Base-by-base conservation (phyloP, 768 basidiomycete genomes). In the Trametes elegans region DNA sequence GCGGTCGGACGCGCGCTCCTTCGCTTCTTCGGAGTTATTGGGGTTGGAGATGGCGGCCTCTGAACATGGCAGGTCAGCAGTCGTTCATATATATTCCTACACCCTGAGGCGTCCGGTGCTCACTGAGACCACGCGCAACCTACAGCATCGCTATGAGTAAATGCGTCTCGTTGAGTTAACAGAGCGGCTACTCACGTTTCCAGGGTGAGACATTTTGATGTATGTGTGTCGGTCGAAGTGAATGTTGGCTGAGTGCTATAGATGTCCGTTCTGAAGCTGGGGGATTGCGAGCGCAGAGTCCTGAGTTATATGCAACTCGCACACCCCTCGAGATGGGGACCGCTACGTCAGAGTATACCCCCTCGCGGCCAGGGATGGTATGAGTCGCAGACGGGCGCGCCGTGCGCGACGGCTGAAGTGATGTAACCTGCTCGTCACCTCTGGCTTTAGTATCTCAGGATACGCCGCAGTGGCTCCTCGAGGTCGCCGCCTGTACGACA, bases 41-140 rank as follows among this genome's bases (percentile, higher is more conserved):
- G 58, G 53, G 44, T 60, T 57, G 44, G 52, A 46, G 39, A 61
- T 47, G n/a, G 60, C 52, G 19, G 32, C 60, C 53, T 61, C 59
- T 61, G 43, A 19, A 9, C 7, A 47, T 21, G 45, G 38, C 71
- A 79, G 13, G 18, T 24, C 44, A 49, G 48, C 34, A 8, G 8
- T 7, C n/a, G 29, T 11, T 16, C 6, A 1, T 16, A 1, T 3
- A 18, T 13, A 9, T 18, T 0, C 38, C n/a, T 24, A 13, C 14
- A n/a, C n/a, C n/a, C n/a, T n/a, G n/a, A n/a, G n/a, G 23, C 14
- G 18, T 3, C 13, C 7, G 29, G 5, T 32, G 28, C 53, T 52
- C 7, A 60, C 58, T 60, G 27, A 60, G 49, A 39, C 59, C 59
- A 32, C 59, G 59, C 31, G 59, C 59, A 29, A 60, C 55, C 58